Percentiles rank a stretch among this genome's conserved stretches.
These are phyloP conservation scores for Dactylellina leptospora DNA, from an alignment of 2,329 filamentous ascomycete genomes.

Conservation along the genomic window DNA sequence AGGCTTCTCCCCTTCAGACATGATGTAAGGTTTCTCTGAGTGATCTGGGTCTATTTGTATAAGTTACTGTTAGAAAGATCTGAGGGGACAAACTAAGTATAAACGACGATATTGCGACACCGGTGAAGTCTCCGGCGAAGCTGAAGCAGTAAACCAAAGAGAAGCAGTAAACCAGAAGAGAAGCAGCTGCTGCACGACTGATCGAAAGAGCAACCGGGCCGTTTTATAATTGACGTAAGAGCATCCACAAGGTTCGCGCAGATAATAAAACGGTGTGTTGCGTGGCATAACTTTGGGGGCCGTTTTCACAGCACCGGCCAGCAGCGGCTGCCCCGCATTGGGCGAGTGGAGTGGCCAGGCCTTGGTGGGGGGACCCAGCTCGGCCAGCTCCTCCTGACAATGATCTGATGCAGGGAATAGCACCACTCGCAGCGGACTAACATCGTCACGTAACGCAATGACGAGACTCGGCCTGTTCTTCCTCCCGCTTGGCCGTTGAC, in stretches of 20 bases:
- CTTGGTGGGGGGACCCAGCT: conserved; percentile 7
- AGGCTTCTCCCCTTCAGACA: conserved; percentile 39
- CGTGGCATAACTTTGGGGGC: conserved; percentile 38
- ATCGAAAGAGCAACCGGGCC: conserved; percentile 1
- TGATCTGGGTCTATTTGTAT: conserved; percentile 13
- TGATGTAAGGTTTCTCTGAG: conserved; percentile 18
- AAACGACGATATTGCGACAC: background rate
- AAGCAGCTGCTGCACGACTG: background rate
- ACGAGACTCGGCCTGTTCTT: conserved; percentile 23
- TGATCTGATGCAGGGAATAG: conserved; percentile 50
- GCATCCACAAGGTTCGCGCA: background rate
- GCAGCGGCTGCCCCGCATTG: conserved; percentile 36
- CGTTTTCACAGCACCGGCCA: conserved; percentile 17
- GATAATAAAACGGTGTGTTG: conserved; percentile 19
- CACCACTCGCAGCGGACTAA: conserved; percentile 4
- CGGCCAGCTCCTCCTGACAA: conserved; percentile 33
- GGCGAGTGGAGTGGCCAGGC: background rate
- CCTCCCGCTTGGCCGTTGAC: conserved; percentile 8
- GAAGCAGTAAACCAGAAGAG: background rate
- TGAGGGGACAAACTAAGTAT: background rate
- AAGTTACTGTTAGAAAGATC: conserved; percentile 17
- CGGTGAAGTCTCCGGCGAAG: background rate
- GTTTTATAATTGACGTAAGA: conserved; percentile 40
- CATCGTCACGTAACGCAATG: conserved; percentile 16
- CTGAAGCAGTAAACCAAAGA: background rate